Conservation (phyloP, 805 yeast genomes). For the Cyberlindnera meyerae region DNA sequence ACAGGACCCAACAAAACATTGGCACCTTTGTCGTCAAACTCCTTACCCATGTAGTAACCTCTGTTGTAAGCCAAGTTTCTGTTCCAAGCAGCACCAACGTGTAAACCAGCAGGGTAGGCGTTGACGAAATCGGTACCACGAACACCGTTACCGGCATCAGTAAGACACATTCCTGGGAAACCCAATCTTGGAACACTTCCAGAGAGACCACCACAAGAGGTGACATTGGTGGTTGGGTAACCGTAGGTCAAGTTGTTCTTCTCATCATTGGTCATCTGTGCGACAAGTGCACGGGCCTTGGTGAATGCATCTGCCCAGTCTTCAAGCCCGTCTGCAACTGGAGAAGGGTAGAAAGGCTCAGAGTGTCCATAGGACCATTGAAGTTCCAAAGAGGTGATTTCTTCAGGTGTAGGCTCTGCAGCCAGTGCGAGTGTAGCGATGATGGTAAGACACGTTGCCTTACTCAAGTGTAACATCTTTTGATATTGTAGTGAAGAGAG, state of each 20-base stretch:
- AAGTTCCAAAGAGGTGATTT: constrained; percentile 1
- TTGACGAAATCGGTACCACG: constrained; percentile 7
- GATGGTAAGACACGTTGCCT: constrained; percentile 2
- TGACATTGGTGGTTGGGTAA: background rate
- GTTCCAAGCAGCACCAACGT: constrained; percentile 8
- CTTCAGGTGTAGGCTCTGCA: background rate
- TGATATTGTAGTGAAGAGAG: too few relatives aligned
- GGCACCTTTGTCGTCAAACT: constrained; percentile 5
- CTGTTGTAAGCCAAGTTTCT: constrained; percentile 3
- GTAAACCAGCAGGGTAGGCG: constrained; percentile 5
- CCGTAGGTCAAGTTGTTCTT: constrained; percentile 6
- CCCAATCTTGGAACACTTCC: constrained; percentile 7
- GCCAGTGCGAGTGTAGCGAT: constrained; percentile 1
- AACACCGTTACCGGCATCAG: constrained; percentile 8
- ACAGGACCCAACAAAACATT: constrained; percentile 7
- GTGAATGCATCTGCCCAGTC: constrained; percentile 5
- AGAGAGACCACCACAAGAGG: constrained; percentile 2
- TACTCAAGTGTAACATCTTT: constrained; percentile 3
- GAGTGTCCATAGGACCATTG: constrained; percentile 6
- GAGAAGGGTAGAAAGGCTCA: constrained; percentile 4
- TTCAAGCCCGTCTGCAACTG: constrained; percentile 2
- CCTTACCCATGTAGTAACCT: constrained; percentile 8
- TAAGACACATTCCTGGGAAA: constrained; percentile 5
- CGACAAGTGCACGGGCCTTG: constrained; percentile 3
- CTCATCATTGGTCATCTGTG: constrained; percentile 9